A percentile compares a stretch with the other conserved stretches of the same genome.
These are phyloP conservation scores for Adansonia rubrostipa DNA, from an alignment of 441 rosid genomes.

Conservation along the genomic window DNA sequence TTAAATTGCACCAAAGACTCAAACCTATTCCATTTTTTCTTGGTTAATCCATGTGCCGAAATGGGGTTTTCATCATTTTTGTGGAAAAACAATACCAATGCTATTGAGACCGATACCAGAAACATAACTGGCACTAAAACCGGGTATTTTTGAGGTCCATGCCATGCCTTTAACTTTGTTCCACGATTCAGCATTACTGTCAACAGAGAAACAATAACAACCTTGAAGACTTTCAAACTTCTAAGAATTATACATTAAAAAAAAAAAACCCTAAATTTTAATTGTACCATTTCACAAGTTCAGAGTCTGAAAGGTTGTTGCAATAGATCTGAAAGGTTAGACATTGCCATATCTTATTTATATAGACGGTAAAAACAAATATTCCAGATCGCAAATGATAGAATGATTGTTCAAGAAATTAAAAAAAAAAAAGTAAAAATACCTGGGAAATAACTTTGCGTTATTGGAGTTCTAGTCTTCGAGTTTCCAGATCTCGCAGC, in stretches of 20 bases:
- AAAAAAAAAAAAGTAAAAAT: neutral
- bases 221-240: neutral
- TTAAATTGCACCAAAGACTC: slow-evolving; percentile 40
- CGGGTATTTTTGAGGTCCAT: slow-evolving; percentile 38
- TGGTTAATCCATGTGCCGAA: slow-evolving; percentile 25
- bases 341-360: neutral
- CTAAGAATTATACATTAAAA: neutral
- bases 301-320: neutral
- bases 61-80: slow-evolving; percentile 34
- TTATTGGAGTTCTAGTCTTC: neutral
- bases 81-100: slow-evolving; percentile 39
- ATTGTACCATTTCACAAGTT: neutral
- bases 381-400: neutral
- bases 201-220: slow-evolving; percentile 6
- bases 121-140: slow-evolving; percentile 33
- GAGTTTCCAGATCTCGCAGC: neutral
- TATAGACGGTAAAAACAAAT: neutral
- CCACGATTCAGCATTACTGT: slow-evolving; percentile 69
- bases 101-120: slow-evolving; percentile 41
- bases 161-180: slow-evolving; percentile 44
- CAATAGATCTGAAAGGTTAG: neutral
- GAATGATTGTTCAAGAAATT: neutral
- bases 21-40: slow-evolving; percentile 43
- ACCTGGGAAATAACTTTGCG: neutral
- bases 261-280: neutral